phyloP scores from a whole-genome alignment of 2,329 filamentous ascomycete genomes.

The Colletotrichum musicola region DNA sequence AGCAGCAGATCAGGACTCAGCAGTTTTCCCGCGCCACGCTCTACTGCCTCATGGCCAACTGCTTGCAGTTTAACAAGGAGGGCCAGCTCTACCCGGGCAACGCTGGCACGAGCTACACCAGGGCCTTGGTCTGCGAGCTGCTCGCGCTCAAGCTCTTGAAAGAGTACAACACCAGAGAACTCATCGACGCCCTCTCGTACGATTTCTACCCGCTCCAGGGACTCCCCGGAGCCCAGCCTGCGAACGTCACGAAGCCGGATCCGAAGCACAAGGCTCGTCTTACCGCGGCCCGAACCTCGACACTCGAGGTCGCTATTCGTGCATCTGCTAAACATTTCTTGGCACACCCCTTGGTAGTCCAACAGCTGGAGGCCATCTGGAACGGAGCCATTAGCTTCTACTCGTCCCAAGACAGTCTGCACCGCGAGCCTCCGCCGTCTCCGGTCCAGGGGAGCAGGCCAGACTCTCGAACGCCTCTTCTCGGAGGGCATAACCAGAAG shows the following conservation, averaged over 20 bases:
- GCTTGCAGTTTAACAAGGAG: conserved; percentile 92
- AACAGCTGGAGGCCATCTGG: conserved; percentile 98
- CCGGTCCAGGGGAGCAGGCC: conserved; percentile 47
- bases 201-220: conserved; percentile 95
- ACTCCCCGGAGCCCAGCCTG: conserved; percentile 64
- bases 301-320: conserved; percentile 91
- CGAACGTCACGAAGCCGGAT: conserved; percentile 51
- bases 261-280: conserved; percentile 60
- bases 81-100: conserved; percentile 85
- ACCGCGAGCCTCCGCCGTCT: conserved; percentile 66
- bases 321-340: conserved; percentile 94
- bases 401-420: conserved; percentile 86
- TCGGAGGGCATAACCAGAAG: conserved; percentile 53
- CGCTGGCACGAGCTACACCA: conserved; percentile 84
- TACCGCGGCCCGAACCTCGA: conserved; percentile 83
- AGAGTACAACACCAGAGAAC: conserved; percentile 88
- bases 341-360: conserved; percentile 90
- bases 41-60: conserved; percentile 93
- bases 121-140: conserved; percentile 90
- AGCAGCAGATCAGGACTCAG: conserved; percentile 84
- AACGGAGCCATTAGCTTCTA: conserved; percentile 96
- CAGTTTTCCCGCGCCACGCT: conserved; percentile 89
- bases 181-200: conserved; percentile 94
- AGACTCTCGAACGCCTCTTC: conserved; percentile 64
- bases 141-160: conserved; percentile 90